Base-by-base conservation (phyloP, 1,139 yeast species). In the Zygoascus hellenicus region DNA sequence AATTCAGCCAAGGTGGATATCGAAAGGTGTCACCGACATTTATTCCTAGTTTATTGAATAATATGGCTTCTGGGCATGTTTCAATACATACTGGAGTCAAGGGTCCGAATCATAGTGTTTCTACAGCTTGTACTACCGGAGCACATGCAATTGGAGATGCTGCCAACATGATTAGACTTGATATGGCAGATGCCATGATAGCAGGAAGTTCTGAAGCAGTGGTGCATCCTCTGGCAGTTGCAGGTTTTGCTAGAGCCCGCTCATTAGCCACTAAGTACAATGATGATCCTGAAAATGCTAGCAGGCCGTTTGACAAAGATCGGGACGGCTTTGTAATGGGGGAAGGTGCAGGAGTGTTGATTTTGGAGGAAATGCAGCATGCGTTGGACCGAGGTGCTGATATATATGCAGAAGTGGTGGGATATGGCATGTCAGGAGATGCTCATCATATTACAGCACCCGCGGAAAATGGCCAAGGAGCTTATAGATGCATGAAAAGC, bases 91-190 rank as follows among this genome's bases (percentile, higher is more conserved):
- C 81, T 59, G 83, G 85, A 2, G 67, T 88, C 31, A 71, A 76
- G 56, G 99, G 98, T 0, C 96, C 96, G 1, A 79, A 86, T 48
- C 96, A 89, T 62, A 72, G 96, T 0, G 94, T 83, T 0, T 78
- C 96, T 1, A 89, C 97, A 0, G 98, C 98, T 0, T 94, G 99
- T 69, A 96, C 98, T 2, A 89, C 98, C 0, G 99, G 99, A 0
- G 77, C 86, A 29, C 95, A 92, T 61, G 78, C 97, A 0, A 82
- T 94, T 48, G 97, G 98, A 2, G 99, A 94, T 61, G 97, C 96
- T 0, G 78, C 74, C 55, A 78, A 90, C 56, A 83, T 89, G 61
- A 86, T 94, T 51, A 70, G 74, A 52, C 79, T 81, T 51, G 95
- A 88, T 2, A 84, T 84, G 68, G 88, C 94, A 7, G 82, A 89